These are phyloP conservation scores for Barbatosphaeria neglecta DNA, from an alignment of 495 filamentous ascomycete genomes.

Conservation along the genomic window DNA sequence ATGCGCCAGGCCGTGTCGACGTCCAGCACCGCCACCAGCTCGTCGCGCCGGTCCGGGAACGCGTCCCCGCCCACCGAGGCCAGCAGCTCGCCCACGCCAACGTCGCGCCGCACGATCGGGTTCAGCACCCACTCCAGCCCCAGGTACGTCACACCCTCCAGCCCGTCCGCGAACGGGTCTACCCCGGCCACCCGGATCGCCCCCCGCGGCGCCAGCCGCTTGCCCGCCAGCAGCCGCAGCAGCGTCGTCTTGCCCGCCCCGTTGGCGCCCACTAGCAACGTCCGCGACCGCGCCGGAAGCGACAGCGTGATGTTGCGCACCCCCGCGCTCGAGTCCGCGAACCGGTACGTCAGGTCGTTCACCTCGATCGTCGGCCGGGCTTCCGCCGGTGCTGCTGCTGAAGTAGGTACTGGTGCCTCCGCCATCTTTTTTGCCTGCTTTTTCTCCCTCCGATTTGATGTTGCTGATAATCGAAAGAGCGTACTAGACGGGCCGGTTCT, in stretches of 20 bases:
- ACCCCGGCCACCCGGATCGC: conserved; percentile 65
- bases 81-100: conserved; percentile 77
- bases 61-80: conserved; percentile 73
- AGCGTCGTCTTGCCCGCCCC: conserved; percentile 96
- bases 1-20: conserved; percentile 88
- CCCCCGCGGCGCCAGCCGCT: conserved; percentile 69
- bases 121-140: conserved; percentile 99
- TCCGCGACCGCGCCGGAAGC: conserved; percentile 74
- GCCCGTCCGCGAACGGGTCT: conserved; percentile 79
- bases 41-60: conserved; percentile 70
- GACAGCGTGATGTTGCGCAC: conserved; percentile 57
- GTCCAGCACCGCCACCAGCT: conserved; percentile 78
- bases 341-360: conserved; percentile 71
- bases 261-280: conserved; percentile 91
- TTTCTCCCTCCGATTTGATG: background rate
- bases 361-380: conserved; percentile 44
- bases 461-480: too few species aligned
- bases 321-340: conserved; percentile 68
- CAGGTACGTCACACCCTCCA: conserved; percentile 92
- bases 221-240: conserved; percentile 74
- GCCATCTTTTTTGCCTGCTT: background rate
- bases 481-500: too few species aligned
- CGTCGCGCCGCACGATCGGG: conserved; percentile 87
- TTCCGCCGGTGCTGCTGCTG: background rate
- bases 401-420: too few species aligned